Base-by-base conservation (phyloP, 2,329 filamentous ascomycete genomes). In the Albophoma yamanashiensis region DNA sequence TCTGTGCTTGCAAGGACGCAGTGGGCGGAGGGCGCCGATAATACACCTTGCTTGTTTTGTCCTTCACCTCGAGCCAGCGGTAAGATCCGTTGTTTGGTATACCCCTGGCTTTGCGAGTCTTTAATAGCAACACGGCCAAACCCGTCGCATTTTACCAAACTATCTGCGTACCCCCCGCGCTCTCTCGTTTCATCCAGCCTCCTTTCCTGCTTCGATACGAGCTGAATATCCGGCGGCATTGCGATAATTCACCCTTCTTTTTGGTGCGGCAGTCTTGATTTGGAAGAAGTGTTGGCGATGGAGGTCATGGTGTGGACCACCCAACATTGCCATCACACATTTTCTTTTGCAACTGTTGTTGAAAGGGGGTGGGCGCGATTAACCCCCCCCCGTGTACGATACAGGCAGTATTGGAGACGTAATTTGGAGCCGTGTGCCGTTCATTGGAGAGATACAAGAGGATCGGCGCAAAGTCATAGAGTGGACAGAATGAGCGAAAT, bases 81-180 rank as follows among this genome's bases (percentile, higher is more conserved):
- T 47, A 38, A 17, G 25, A 27, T 61, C 57, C 52, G 57, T 61
- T 64, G 57, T 65, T 68, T 65, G 62, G 66, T 67, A 70, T 71
- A 62, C 61, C 71, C 69, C 66, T 38, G 50, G 50, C n/a, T 17
- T 34, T 31, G 12, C 20, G 7, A 36, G 20, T 55, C 12, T 34
- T 38, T 36, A 2, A 9, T 12, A 17, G 31, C 20, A 36, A 55
- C 31, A 55, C 22, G 50, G 20, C 9, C 50, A 31, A 34, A 15
- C 20, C 20, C 20, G 20, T 36, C 20, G 31, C 31, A 55, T 55
- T 52, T 38, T 38, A 38, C 11, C 50, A 55, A 15, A 12, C 50
- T 15, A 55, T 55, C 17, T 36, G 50, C 50, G 1, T 20, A 1
- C 40, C 58, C 56, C 59, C 36, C 36, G 36, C 14, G 57, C 56